These are phyloP conservation scores for Peniophora sp. DNA, from an alignment of 1,284 basidiomycete genomes.

Conservation along the genomic window DNA sequence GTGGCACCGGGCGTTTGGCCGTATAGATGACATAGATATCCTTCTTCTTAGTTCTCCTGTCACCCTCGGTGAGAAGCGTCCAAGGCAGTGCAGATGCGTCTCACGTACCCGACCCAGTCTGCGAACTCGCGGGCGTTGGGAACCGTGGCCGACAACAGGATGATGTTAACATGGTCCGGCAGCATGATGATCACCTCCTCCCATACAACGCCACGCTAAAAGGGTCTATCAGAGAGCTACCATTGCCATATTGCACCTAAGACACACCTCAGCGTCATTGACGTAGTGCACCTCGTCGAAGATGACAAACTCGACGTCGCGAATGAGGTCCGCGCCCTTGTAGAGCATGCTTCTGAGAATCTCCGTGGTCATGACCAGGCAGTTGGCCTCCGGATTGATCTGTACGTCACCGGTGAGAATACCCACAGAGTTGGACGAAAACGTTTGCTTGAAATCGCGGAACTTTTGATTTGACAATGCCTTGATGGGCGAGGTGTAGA, in stretches of 20 bases:
- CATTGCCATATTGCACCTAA: neutral
- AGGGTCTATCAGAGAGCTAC: neutral
- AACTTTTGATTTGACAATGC: conserved; percentile 99
- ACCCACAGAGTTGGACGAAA: conserved; percentile 87
- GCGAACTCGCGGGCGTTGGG: conserved; percentile 99
- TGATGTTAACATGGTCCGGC: conserved; percentile 95
- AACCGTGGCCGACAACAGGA: conserved; percentile 94
- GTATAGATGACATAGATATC: conserved; percentile 99
- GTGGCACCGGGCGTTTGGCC: conserved; percentile 90
- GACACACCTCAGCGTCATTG: conserved; percentile 90
- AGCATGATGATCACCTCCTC: conserved; percentile 99
- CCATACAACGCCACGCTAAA: conserved; percentile 97
- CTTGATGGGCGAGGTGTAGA: conserved; percentile 99
- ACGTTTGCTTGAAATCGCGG: conserved; percentile 97
- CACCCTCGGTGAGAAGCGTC: conserved; percentile 1
- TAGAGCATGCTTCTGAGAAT: conserved; percentile 98
- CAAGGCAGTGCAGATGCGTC: conserved; percentile 5
- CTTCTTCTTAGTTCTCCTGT: conserved; percentile 96
- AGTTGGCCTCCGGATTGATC: conserved; percentile 97
- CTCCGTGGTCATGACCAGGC: conserved; percentile 98
- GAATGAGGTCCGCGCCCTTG: conserved; percentile 96
- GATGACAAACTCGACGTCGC: conserved; percentile 99
- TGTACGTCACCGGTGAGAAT: conserved; percentile 99
- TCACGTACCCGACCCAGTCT: conserved; percentile 94
- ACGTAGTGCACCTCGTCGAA: conserved; percentile 99